Conservation (phyloP, 768 basidiomycete species). For the Boletus eberwhitei region DNA sequence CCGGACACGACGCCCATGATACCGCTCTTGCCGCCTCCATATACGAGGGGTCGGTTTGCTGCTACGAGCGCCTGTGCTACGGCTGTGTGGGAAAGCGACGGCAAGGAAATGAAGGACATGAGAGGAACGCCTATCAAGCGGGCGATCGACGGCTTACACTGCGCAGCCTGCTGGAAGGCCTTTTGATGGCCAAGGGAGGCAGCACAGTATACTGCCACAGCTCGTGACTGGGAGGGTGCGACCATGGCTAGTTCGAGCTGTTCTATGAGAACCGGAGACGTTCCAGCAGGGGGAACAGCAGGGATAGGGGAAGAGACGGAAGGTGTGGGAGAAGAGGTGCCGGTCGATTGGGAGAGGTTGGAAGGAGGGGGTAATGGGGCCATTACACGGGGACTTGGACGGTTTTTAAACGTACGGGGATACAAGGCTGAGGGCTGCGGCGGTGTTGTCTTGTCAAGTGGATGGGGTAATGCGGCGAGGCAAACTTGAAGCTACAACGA, state of each 20-base stretch:
- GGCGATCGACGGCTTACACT: slow-evolving; percentile 49
- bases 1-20: slow-evolving; percentile 84
- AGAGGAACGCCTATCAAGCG: neutral
- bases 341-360: neutral
- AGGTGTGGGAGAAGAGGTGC: neutral
- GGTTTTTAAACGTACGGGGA: slow-evolving; percentile 27
- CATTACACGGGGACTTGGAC: neutral
- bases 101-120: neutral
- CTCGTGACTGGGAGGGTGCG: slow-evolving; percentile 30
- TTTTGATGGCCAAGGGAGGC: slow-evolving; percentile 63
- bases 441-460: neutral
- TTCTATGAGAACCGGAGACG: slow-evolving; percentile 2
- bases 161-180: slow-evolving; percentile 64
- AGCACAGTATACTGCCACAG: slow-evolving; percentile 83
- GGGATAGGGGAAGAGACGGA: neutral
- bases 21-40: slow-evolving; percentile 81
- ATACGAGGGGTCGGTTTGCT: slow-evolving; percentile 64
- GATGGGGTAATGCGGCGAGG: slow-evolving; percentile 10
- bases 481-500: slow-evolving; percentile 19
- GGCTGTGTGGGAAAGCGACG: slow-evolving; percentile 39
- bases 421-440: slow-evolving; percentile 15
- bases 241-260: slow-evolving; percentile 26
- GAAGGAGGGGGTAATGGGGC: slow-evolving; percentile 9
- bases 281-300: neutral
- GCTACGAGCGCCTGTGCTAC: slow-evolving; percentile 70